Evolutionary conservation across 768 basidiomycete species (phyloP).

Genomic region (Trametes villosa): DNA sequence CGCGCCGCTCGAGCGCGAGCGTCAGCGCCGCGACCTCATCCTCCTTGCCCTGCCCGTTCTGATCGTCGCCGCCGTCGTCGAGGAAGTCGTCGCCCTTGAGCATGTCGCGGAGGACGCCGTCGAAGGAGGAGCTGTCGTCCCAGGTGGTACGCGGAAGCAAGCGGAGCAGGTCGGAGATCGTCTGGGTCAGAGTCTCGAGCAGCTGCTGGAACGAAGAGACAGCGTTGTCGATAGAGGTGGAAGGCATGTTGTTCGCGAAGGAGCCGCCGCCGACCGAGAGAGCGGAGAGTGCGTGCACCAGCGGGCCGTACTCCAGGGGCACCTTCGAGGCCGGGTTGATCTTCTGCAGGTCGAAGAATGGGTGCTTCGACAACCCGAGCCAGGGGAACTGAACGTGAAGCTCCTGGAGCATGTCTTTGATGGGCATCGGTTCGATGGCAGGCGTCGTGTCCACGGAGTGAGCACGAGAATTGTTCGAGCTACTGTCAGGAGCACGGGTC

Average conservation of each 20-base stretch:
- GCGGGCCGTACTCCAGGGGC: slow-evolving; percentile 82
- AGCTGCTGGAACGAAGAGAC: slow-evolving; percentile 90
- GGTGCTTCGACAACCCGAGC: slow-evolving; percentile 69
- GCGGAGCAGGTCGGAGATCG: slow-evolving; percentile 84
- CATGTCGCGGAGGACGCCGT: slow-evolving; percentile 86
- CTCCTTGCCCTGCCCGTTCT: slow-evolving; percentile 65
- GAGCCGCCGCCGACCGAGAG: slow-evolving; percentile 85
- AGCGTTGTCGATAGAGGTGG: slow-evolving; percentile 88
- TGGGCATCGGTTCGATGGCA: slow-evolving; percentile 50
- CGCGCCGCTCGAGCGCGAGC: slow-evolving; percentile 83
- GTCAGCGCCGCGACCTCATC: slow-evolving; percentile 88
- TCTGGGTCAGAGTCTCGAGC: slow-evolving; percentile 86
- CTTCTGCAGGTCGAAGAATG: slow-evolving; percentile 75
- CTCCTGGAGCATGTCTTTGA: slow-evolving; percentile 71
- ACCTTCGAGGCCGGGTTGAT: slow-evolving; percentile 78
- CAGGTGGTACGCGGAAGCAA: slow-evolving; percentile 87
- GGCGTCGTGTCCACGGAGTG: slow-evolving; percentile 58
- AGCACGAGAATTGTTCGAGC: slow-evolving; percentile 60
- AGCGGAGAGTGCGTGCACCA: slow-evolving; percentile 85
- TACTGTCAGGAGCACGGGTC: slow-evolving; percentile 45
- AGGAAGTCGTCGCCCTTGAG: slow-evolving; percentile 86
- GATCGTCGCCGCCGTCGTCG: slow-evolving; percentile 74
- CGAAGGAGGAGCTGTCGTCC: slow-evolving; percentile 90
- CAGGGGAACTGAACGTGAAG: slow-evolving; percentile 62
- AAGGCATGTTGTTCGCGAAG: slow-evolving; percentile 81